Evolutionary conservation across 345 rosid species (phyloP).

Genomic region (Jatropha curcas): DNA sequence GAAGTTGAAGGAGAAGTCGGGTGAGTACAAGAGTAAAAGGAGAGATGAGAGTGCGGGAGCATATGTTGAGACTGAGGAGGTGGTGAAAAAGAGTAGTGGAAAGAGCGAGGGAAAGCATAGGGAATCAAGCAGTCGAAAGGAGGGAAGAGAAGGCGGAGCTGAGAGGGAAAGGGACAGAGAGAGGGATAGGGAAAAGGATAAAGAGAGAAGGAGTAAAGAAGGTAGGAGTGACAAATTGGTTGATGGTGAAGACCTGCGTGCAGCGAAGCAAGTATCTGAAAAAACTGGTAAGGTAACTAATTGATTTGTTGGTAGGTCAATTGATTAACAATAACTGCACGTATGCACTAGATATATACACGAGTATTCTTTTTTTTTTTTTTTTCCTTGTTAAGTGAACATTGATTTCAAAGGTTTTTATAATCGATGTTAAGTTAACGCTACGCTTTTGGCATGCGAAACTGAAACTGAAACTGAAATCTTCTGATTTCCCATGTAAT

Average conservation of each 20-base stretch:
- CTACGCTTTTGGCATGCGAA: no score
- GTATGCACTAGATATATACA: neutral
- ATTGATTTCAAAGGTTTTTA: no score
- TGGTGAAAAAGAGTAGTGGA: conserved; percentile 44
- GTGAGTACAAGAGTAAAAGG: conserved; percentile 68
- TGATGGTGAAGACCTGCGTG: conserved; percentile 48
- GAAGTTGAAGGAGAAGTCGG: conserved; percentile 52
- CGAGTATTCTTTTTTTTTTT: neutral
- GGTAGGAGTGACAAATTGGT: conserved; percentile 52
- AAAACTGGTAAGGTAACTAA: conserved; percentile 64
- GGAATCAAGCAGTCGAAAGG: conserved; percentile 59
- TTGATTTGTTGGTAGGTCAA: neutral
- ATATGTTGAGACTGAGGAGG: conserved; percentile 41
- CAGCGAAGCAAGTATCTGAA: conserved; percentile 46
- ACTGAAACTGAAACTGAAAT: no score
- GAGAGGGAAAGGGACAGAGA: conserved; percentile 26
- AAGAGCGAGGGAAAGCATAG: conserved; percentile 68
- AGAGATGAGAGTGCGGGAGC: conserved; percentile 41
- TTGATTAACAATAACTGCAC: neutral
- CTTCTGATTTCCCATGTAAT: no score
- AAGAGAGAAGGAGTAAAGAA: conserved; percentile 51
- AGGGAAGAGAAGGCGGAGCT: conserved; percentile 42
- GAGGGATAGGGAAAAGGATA: conserved; percentile 41
- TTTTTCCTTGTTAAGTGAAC: neutral
- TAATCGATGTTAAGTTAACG: neutral